phyloP scores from a whole-genome alignment of 495 filamentous ascomycete genomes.

The Aspergillus nidulans region DNA sequence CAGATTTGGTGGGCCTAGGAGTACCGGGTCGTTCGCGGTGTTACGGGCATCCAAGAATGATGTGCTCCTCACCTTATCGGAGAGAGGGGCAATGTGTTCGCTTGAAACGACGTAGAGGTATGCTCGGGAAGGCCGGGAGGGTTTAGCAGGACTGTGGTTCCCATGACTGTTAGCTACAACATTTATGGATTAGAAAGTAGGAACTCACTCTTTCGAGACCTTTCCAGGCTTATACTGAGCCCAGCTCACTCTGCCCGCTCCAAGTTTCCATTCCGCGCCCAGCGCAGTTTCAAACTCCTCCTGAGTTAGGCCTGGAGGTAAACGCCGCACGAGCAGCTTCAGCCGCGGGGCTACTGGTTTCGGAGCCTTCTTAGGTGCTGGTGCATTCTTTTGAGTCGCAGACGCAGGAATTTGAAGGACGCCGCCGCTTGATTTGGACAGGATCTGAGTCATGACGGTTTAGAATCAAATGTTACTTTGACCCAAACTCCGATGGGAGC shows the following conservation, averaged over 20 bases:
- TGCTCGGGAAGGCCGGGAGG: conserved; percentile 68
- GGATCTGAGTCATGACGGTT: conserved; percentile 29
- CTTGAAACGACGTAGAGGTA: conserved; percentile 69
- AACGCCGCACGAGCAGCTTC: conserved; percentile 79
- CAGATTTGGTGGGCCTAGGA: conserved; percentile 68
- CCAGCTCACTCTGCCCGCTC: conserved; percentile 81
- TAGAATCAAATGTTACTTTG: neutral
- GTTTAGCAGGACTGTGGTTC: conserved; percentile 62
- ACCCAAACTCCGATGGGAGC: neutral
- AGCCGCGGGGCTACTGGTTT: conserved; percentile 62
- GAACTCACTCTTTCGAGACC: conserved; percentile 77
- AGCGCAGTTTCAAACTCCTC: conserved; percentile 68
- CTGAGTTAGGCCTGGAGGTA: conserved; percentile 82
- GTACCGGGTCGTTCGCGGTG: conserved; percentile 59
- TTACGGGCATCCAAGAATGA: conserved; percentile 72
- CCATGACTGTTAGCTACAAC: neutral
- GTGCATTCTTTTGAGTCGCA: conserved; percentile 54
- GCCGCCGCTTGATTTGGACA: conserved; percentile 46
- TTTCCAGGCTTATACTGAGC: conserved; percentile 74
- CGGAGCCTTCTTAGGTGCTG: conserved; percentile 39
- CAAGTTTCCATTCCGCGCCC: conserved; percentile 78
- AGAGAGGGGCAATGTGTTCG: conserved; percentile 55
- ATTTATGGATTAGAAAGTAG: neutral
- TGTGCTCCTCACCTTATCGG: conserved; percentile 58
- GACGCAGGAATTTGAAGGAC: conserved; percentile 57